Conservation (phyloP, 352 stramenopile species). For the Aphanomyces invadans region DNA sequence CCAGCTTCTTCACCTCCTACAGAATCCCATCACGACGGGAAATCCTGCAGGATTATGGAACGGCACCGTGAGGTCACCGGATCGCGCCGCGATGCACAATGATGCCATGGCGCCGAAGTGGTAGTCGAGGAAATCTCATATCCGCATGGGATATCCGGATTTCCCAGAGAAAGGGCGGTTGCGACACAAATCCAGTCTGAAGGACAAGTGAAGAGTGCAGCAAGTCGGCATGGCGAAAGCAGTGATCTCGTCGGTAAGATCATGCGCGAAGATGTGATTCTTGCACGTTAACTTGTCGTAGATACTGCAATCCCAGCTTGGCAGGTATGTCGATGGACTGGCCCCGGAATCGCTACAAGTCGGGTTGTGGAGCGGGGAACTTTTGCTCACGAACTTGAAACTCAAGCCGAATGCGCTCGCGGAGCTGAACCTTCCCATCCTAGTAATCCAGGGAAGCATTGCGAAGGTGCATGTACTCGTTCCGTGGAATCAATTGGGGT, state of each 20-base stretch:
- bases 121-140: no score
- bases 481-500: constrained; percentile 78
- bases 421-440: constrained; percentile 64
- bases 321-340: constrained; percentile 75
- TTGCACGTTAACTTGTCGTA: constrained; percentile 24
- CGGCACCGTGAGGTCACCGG: constrained; percentile 3
- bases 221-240: constrained; percentile 44
- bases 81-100: constrained; percentile 2
- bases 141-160: constrained; percentile 6
- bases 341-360: constrained; percentile 73
- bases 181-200: neutral
- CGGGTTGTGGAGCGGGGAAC: constrained; percentile 75
- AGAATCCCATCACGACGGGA: no score
- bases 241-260: constrained; percentile 55
- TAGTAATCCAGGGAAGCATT: constrained; percentile 50
- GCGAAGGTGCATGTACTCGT: constrained; percentile 64
- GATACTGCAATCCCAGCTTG: constrained; percentile 73
- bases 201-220: neutral
- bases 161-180: neutral
- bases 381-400: constrained; percentile 57
- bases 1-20: constrained; percentile 21
- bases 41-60: no score
- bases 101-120: constrained; percentile 2
- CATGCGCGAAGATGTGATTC: neutral
- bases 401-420: constrained; percentile 73